Evolutionary conservation across 176 grass and related monocot species (phyloP).

Genomic region (Cymbopogon citratus): DNA sequence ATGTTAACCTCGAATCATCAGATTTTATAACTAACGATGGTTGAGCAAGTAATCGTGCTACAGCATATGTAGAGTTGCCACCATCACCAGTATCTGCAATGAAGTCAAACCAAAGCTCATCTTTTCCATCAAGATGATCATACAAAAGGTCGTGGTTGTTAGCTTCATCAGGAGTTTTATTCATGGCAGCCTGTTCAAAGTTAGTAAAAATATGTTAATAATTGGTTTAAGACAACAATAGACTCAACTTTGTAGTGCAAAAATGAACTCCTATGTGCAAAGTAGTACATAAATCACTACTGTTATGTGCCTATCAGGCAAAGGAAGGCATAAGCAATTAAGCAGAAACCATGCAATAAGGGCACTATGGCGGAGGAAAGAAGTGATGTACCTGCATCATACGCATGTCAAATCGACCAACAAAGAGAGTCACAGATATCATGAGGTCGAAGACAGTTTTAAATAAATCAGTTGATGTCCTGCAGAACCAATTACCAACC

Average conservation of each 20-base stretch:
- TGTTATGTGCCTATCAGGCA: background rate
- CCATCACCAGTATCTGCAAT: slow-evolving; percentile 96
- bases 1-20: slow-evolving; percentile 29
- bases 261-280: slow-evolving; percentile 1
- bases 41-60: slow-evolving; percentile 85
- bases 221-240: slow-evolving; percentile 10
- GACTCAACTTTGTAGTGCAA: slow-evolving; percentile 1
- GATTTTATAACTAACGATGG: slow-evolving; percentile 52
- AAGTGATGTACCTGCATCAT: slow-evolving; percentile 89
- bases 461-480: slow-evolving; percentile 96
- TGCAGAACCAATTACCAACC: slow-evolving; percentile 30
- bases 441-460: slow-evolving; percentile 98
- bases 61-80: slow-evolving; percentile 82
- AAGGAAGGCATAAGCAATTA: background rate
- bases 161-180: slow-evolving; percentile 78
- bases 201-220: slow-evolving; percentile 22
- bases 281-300: background rate
- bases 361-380: background rate
- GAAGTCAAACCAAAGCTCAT: slow-evolving; percentile 97
- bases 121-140: slow-evolving; percentile 73
- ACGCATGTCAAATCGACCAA: slow-evolving; percentile 98
- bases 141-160: slow-evolving; percentile 64
- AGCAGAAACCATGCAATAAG: background rate
- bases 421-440: slow-evolving; percentile 95
- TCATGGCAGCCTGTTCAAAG: slow-evolving; percentile 84